A percentile compares a stretch with the other conserved stretches of the same genome.
These are phyloP conservation scores for Syzygium aromaticum DNA, from an alignment of 345 rosid species.

Conservation along the genomic window DNA sequence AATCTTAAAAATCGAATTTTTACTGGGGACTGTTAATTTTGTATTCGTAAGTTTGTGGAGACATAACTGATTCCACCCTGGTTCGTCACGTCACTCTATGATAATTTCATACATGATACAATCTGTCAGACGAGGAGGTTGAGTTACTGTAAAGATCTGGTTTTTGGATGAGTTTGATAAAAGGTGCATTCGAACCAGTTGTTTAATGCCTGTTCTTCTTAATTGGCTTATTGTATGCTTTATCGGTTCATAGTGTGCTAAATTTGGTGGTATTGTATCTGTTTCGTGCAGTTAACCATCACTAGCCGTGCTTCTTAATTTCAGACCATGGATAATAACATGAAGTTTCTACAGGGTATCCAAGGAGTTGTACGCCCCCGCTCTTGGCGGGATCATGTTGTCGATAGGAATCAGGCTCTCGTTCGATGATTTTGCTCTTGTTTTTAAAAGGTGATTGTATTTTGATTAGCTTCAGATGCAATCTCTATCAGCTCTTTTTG, in stretches of 20 bases:
- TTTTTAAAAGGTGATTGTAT: conserved; percentile 53
- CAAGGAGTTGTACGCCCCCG: conserved; percentile 89
- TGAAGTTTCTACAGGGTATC: conserved; percentile 58
- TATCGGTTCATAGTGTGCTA: not conserved
- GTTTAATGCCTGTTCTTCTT: not conserved
- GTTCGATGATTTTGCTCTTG: conserved; percentile 77
- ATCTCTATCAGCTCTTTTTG: not conserved
- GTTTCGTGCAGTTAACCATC: not conserved
- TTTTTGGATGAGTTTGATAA: not conserved
- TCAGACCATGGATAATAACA: not conserved
- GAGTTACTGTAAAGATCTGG: not conserved
- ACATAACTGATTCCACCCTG: not conserved
- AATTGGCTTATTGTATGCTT: not conserved
- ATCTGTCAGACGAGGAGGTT: not conserved
- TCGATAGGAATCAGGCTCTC: conserved; percentile 93
- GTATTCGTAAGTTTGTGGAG: not conserved
- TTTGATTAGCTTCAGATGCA: not conserved
- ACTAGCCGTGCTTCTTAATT: not conserved
- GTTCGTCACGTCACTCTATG: not conserved
- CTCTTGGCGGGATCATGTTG: conserved; percentile 93
- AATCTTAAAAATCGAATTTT: not conserved
- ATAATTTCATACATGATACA: not conserved
- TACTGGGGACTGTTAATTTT: not conserved
- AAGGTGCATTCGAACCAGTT: not conserved
- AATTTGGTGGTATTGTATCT: not conserved